Base-by-base conservation (phyloP, 176 grass and related monocot genomes). In the Luzula sylvatica region DNA sequence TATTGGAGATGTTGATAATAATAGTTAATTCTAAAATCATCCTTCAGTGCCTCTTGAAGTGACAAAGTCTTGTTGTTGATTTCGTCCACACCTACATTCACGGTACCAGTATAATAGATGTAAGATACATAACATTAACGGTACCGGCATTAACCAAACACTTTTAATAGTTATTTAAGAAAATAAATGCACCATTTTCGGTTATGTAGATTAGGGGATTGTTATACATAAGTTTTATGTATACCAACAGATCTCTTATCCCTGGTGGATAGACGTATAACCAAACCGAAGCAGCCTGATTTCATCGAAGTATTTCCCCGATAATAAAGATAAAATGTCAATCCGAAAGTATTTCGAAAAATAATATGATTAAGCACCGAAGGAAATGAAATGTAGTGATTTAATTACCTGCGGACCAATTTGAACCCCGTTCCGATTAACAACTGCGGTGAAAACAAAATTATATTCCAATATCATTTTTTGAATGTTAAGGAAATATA, bases 11-110 rank as follows among this genome's bases (percentile, higher is more conserved):
- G 88, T 26, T 43, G 46, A 17, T 68, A 56, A 58, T 87, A 29
- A 50, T 75, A 94, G 3, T 80, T 42, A 40, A 94, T 62, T 65
- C 88, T 43, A 1, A 18, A 24, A 15, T 80, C 51, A 25, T 94
- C 87, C 45, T 80, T 66, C 22, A 94, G 20, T 7, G 82, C 72
- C 48, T 83, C 74, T 2, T 70, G 11, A 26, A 94, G 38, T 42
- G 87, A 4, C 5, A 67, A 7, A 44, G 41, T 79, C 50, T 28
- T 59, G 12, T 56, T 70, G 19, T 77, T 62, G 7, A 40, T 25
- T 48, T 77, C 74, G 27, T 62, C 48, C 38, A 77, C 65, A 2
- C 74, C 74, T 77, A 25, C 20, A 32, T 22, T 35, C 9, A 35
- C 29, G 8, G 8, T 32, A 8, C 29, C 29, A 9, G 9, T 35